Conservation (phyloP, 768 basidiomycete genomes). For the Rhodotorula kratochvilovae region DNA sequence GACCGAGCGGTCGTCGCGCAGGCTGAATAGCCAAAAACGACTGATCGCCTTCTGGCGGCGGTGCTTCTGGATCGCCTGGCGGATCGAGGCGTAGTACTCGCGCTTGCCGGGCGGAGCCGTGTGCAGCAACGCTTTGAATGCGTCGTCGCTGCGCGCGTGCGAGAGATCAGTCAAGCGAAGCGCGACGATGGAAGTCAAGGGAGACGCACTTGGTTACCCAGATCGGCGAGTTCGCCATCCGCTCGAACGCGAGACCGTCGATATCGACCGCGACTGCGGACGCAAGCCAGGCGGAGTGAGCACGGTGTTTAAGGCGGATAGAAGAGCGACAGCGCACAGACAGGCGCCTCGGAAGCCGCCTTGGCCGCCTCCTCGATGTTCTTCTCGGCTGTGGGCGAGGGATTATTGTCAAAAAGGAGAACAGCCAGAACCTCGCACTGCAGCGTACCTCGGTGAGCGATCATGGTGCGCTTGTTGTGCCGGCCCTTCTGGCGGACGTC, state of each 20-base stretch:
- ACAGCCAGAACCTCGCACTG: background rate
- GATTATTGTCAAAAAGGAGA: background rate
- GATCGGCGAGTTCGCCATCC: constrained; percentile 19
- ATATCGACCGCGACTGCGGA: constrained; percentile 32
- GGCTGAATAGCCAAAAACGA: constrained; percentile 35
- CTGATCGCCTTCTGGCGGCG: background rate
- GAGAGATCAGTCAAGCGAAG: background rate
- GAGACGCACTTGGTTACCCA: constrained; percentile 31
- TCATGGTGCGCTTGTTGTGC: constrained; percentile 30
- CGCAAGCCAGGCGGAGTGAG: background rate
- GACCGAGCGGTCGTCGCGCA: constrained; percentile 22
- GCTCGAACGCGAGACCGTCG: constrained; percentile 31
- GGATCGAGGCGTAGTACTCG: constrained; percentile 32
- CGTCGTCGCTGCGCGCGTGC: constrained; percentile 29
- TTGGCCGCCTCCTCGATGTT: constrained; percentile 27
- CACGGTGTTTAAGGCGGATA: too few relatives aligned
- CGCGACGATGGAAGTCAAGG: background rate
- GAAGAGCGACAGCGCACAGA: constrained; percentile 14
- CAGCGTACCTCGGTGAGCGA: constrained; percentile 15
- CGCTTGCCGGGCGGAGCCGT: constrained; percentile 30
- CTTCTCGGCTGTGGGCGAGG: constrained; percentile 26
- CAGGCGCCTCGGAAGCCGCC: constrained; percentile 26
- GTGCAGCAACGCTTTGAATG: constrained; percentile 27
- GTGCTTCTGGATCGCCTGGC: constrained; percentile 21
- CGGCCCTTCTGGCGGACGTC: constrained; percentile 33